Base-by-base conservation (phyloP, 768 basidiomycete species). In the Termitomyces sp. region DNA sequence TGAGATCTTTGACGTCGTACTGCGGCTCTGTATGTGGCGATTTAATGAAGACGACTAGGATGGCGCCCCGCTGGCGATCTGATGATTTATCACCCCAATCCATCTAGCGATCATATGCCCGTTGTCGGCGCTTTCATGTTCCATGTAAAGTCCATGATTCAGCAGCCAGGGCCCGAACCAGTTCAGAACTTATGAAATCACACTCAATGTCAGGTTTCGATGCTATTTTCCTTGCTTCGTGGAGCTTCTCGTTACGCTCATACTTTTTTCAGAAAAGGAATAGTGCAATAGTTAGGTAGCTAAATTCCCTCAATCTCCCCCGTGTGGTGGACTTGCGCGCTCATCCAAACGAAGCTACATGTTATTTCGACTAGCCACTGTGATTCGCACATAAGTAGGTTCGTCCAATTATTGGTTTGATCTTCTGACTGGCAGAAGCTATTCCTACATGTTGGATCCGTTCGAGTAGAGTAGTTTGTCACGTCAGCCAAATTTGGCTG, bases 1-100 rank as follows among this genome's bases (percentile, higher is more conserved):
- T 94, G 7, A 92, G 93, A 11, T 87, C 89, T n/a, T 71, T 93
- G 63, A 84, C 87, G n/a, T 72, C 91, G 15, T 94, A 92, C 67
- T 86, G 90, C 59, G 85, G 78, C 60, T 87, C 91, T 5, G 80
- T 92, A 10, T 80, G 80, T 64, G 75, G 83, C 51, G 82, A 81
- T 63, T 66, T 92, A 59, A 66, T 85, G 31, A 80, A 82, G 42
- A 88, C 84, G 3, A 67, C 77, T 26, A 82, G 81, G 56, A 84
- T 87, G 84, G 83, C 84, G n/a, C 91, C 87, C 63, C 91, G 94
- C 68, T 82, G 84, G 89, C 89, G 15, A 28, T 51, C 38, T n/a
- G 11, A 51, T 38, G 26, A 49, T 51, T 40, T 26, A 41, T 19
- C n/a, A 51, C 41, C 50, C 28, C 23, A 17, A 12, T 17, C 3